A percentile compares a stretch with the other conserved stretches of the same genome.
Evolutionary conservation across 306 rosid genomes (phyloP).

Genomic region (Cucurbita argyrosperma): DNA sequence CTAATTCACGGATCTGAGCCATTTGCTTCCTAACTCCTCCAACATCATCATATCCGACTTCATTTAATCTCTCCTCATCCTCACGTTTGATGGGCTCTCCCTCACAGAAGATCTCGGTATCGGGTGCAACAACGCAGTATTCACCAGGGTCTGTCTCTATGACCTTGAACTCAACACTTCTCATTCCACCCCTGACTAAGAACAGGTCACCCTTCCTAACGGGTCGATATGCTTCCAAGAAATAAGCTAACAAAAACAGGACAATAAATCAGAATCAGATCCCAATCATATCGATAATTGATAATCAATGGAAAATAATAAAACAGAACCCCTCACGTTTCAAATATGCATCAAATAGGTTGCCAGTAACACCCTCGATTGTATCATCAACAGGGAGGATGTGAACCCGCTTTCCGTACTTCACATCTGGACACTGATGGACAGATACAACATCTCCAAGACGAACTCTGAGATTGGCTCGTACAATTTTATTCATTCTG

Average conservation of each 20-base stretch:
- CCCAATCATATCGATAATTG: not conserved
- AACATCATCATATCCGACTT: slow-evolving; percentile 55
- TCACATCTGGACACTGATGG: slow-evolving; percentile 44
- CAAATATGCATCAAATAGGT: slow-evolving; percentile 49
- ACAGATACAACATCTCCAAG: slow-evolving; percentile 51
- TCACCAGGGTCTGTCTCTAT: slow-evolving; percentile 47
- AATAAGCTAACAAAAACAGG: slow-evolving; percentile 30
- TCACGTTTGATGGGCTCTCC: slow-evolving; percentile 54
- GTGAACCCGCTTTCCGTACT: slow-evolving; percentile 49
- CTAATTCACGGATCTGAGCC: slow-evolving; percentile 69
- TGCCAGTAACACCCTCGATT: slow-evolving; percentile 54
- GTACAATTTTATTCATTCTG: slow-evolving; percentile 54
- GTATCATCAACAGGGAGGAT: slow-evolving; percentile 55
- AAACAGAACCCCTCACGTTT: slow-evolving; percentile 35
- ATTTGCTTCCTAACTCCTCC: slow-evolving; percentile 73
- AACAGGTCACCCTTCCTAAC: slow-evolving; percentile 52
- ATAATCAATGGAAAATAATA: not conserved
- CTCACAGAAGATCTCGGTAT: slow-evolving; percentile 53
- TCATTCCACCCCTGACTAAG: slow-evolving; percentile 46
- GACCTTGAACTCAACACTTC: slow-evolving; percentile 52
- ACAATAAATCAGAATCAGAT: slow-evolving; percentile 3
- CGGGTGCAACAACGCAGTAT: slow-evolving; percentile 51
- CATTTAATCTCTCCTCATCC: slow-evolving; percentile 51
- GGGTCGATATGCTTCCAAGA: slow-evolving; percentile 39
- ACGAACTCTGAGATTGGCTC: slow-evolving; percentile 41